Conservation (phyloP, 75 land plant genomes). For the Adiantum capillusveneris region DNA sequence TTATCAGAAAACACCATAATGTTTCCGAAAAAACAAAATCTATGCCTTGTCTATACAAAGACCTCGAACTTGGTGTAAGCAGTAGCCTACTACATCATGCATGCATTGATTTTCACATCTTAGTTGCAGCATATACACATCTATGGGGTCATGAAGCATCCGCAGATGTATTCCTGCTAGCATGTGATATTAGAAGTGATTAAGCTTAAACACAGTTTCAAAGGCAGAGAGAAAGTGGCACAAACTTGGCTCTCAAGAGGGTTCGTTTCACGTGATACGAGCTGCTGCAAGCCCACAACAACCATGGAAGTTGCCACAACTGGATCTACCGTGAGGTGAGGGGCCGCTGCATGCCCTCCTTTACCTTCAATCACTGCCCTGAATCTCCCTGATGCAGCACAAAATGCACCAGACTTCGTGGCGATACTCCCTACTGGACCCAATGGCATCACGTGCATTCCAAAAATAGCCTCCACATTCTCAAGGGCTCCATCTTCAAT, state of each 20-base stretch:
- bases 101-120: too few species aligned
- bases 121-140: too few species aligned
- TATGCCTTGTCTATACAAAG: too few species aligned
- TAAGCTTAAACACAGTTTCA: too few species aligned
- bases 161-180: too few species aligned
- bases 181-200: too few species aligned
- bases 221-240: too few species aligned
- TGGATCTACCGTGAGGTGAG: slow-evolving; percentile 48
- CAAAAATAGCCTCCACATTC: slow-evolving; percentile 51
- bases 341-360: slow-evolving; percentile 63
- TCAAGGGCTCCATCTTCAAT: slow-evolving; percentile 58
- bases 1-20: too few species aligned
- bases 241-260: slow-evolving; percentile 44
- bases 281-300: slow-evolving; percentile 54
- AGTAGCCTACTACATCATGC: too few species aligned
- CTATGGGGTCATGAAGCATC: too few species aligned
- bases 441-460: slow-evolving; percentile 42
- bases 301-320: slow-evolving; percentile 47
- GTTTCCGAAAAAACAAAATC: too few species aligned
- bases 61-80: too few species aligned
- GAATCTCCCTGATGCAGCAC: slow-evolving; percentile 45
- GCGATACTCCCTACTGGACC: slow-evolving; percentile 36
- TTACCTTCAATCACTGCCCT: slow-evolving; percentile 35
- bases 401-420: slow-evolving; percentile 41
- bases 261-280: slow-evolving; percentile 64